These are phyloP conservation scores for Kitagawia praeruptora DNA, from an alignment of 129 eudicot genomes.

Conservation along the genomic window DNA sequence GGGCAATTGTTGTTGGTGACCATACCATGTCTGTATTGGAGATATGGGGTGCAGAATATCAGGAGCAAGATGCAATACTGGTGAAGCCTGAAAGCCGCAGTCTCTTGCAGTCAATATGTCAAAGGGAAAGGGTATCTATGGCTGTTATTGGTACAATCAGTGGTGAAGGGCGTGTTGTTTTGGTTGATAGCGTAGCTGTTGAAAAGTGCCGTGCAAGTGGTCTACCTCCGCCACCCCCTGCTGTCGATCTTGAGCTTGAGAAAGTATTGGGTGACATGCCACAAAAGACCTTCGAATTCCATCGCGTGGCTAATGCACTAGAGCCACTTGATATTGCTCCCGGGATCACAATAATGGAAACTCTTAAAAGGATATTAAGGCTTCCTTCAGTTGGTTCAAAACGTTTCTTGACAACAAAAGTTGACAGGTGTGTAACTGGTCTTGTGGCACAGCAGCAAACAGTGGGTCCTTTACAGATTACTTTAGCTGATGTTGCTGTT, in stretches of 20 bases:
- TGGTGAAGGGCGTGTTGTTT: constrained; percentile 57
- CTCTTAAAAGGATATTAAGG: constrained; percentile 68
- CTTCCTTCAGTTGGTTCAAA: constrained; percentile 85
- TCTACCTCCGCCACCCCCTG: constrained; percentile 58
- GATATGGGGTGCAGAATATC: constrained; percentile 98
- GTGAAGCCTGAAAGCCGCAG: constrained; percentile 68
- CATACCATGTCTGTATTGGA: constrained; percentile 92
- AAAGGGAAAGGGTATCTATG: constrained; percentile 82
- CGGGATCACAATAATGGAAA: constrained; percentile 56
- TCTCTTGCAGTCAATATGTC: constrained; percentile 63
- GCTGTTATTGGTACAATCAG: constrained; percentile 77
- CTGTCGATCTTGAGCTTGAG: constrained; percentile 87
- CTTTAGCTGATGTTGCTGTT: constrained; percentile 92
- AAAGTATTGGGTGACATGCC: constrained; percentile 95
- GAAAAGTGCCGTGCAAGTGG: constrained; percentile 39
- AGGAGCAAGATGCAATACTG: constrained; percentile 93
- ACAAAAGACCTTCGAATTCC: constrained; percentile 76
- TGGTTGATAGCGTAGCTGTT: constrained; percentile 54
- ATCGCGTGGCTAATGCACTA: constrained; percentile 30
- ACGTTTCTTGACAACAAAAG: constrained; percentile 79
- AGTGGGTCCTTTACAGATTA: constrained; percentile 82
- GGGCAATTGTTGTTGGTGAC: constrained; percentile 88
- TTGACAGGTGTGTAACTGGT: constrained; percentile 93
- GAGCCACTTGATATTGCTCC: constrained; percentile 89
- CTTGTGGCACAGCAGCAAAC: constrained; percentile 98